phyloP scores from a whole-genome alignment of 106 monocot genomes.

The Platanthera guangdongensis region DNA sequence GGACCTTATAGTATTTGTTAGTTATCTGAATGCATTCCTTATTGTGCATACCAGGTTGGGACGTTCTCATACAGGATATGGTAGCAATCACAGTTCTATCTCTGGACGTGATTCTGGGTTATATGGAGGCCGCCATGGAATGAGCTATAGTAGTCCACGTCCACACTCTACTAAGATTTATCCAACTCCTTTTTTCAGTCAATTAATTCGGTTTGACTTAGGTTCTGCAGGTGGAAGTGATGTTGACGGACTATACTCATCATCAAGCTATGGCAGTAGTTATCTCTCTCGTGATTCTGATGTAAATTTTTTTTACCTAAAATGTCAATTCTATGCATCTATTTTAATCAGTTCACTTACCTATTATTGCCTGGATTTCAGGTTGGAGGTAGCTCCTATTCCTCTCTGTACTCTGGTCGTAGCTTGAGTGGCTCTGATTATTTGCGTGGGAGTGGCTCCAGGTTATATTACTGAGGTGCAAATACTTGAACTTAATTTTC shows the following conservation, averaged over 20 bases:
- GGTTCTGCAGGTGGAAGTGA: conserved; percentile 58
- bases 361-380: conserved; percentile 13
- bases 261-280: conserved; percentile 34
- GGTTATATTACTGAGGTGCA: conserved; percentile 86
- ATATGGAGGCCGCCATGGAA: conserved; percentile 64
- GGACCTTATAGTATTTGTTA: not conserved
- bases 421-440: conserved; percentile 51
- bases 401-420: conserved; percentile 68
- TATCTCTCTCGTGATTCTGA: conserved; percentile 74
- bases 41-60: conserved; percentile 36
- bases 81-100: conserved; percentile 39
- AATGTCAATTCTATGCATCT: not conserved
- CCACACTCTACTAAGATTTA: not conserved
- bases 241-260: conserved; percentile 77
- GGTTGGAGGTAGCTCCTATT: conserved; percentile 72
- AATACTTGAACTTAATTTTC: not conserved
- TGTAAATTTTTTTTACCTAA: conserved; percentile 32
- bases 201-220: conserved; percentile 5
- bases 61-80: conserved; percentile 65
- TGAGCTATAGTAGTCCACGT: conserved; percentile 34
- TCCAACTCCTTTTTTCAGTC: not conserved
- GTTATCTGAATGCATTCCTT: not conserved
- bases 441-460: conserved; percentile 48
- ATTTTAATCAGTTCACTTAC: not conserved
- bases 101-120: conserved; percentile 36